Evolutionary conservation across 352 stramenopile genomes (phyloP), one percentile per base, ranked within the genome.

Genomic region (Phytophthora cryptogea): DNA sequence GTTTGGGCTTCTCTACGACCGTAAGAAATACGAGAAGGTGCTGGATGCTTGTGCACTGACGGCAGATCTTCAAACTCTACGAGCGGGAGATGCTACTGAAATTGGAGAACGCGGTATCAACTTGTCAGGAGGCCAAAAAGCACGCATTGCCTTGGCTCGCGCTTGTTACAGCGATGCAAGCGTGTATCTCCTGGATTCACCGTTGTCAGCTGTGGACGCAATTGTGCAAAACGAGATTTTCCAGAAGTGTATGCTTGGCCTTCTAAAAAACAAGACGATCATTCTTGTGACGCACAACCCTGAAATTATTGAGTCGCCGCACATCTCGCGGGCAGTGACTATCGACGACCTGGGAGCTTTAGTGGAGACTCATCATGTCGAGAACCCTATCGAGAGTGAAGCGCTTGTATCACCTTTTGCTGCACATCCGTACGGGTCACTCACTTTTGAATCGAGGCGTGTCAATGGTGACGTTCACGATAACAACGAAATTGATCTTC

Each of bases 171-270:
- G 63, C 7, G 63, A 88, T 20, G 63, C 78, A 1, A 64, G 55
- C 31, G 42, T 90, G 5, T 78, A 62, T 28, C 59, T 87, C 13
- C 55, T 87, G 27, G 77, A 87, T 28, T 80, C 73, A 4, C 70
- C 74, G 14, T 59, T 77, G 8, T 59, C 72, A 9, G 73, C 76
- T 26, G 71, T 88, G 13, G 75, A 86, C 13, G 64, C 74, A 5
- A 75, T 88, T 36, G 81, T 92, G 8, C 80, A 85, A 43, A 86
- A 87, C 30, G 80, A 92, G 52, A 80, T 95, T 37, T 88, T 92
- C 48, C 58, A 83, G 23, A 86, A 89, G 49, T 92, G 81, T 35
- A 69, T 94, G 37, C 42, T 76, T 0, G 68, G 67, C 4, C 35
- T 83, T n/a, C 56, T 88, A 23, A 67, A 60, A n/a, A 43, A 78